Base-by-base conservation (phyloP, 371 early-diverging fungal species). In the Coemansia sp. region DNA sequence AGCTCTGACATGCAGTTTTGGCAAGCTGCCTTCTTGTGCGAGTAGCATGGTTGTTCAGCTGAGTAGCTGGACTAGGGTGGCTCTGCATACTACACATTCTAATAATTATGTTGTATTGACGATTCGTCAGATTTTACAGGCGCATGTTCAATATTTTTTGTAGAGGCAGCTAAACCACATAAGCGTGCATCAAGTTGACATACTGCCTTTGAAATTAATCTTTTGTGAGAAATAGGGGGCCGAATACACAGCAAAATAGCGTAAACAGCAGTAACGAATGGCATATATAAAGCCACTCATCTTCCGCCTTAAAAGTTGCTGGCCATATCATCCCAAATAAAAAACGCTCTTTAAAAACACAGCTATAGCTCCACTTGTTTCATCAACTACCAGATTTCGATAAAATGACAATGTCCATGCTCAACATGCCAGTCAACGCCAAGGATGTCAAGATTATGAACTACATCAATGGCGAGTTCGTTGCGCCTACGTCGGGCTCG, bases 381-480 rank as follows among this genome's bases (percentile, higher is more conserved):
- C 37, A 34, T 8, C 45, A 45, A 45, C 14, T n/a, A 5, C 16
- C 10, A 45, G 5, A 45, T 45, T n/a, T 45, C 45, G n/a, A 42
- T 1, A 55, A 51, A 62, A 61, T 66, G 62, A 26, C 24, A 29
- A 52, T 47, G 10, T 22, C 61, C 16, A 40, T 62, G 10, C 29
- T 66, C 16, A 29, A 51, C 37, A 40, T 62, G 16, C 70, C 66
- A 16, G 22, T 61, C 57, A 31, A 56, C 26, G 58, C 66, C 58
- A 62, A 45, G 58, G 67, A 66, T 45, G 53, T 71, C 59, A 61
- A 59, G 58, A 61, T 77, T 39, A 48, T 57, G 53, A 90, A 89
- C 82, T 89, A 84, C 68, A 87, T 90, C 64, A 82, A 84, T 70
- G 86, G 86, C 31, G 71, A 82, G 65, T 81, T 83, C 64, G 66